These are phyloP conservation scores for Tetracladium maxilliforme DNA, from an alignment of 2,329 filamentous ascomycete genomes.

Conservation along the genomic window DNA sequence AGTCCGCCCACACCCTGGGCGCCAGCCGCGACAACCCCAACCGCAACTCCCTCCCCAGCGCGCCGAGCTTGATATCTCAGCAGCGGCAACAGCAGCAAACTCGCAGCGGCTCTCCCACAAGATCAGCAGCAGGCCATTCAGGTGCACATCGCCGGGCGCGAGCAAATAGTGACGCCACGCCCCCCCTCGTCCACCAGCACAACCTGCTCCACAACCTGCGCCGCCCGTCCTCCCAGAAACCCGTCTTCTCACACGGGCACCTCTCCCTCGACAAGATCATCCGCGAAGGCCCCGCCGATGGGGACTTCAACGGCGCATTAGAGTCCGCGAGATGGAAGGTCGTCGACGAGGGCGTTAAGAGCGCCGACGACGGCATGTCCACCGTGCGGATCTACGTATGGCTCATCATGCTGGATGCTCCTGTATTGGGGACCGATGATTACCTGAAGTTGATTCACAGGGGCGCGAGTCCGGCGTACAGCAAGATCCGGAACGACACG, in stretches of 20 bases:
- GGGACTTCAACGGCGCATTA: constrained; percentile 50
- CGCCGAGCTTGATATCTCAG: constrained; percentile 54
- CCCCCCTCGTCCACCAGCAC: constrained; percentile 15
- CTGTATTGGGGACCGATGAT: constrained; percentile 69
- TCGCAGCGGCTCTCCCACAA: constrained; percentile 6
- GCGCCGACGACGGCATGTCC: constrained; percentile 76
- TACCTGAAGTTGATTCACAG: constrained; percentile 87
- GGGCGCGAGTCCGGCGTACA: constrained; percentile 84
- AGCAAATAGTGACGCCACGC: constrained; percentile 59
- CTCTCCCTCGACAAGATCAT: constrained; percentile 61
- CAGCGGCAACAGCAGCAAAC: constrained; percentile 31
- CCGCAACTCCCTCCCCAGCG: constrained; percentile 30
- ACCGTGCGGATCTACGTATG: constrained; percentile 89
- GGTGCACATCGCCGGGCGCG: constrained; percentile 35
- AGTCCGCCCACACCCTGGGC: constrained; percentile 59
- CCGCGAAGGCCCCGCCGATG: constrained; percentile 63
- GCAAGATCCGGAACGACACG: constrained; percentile 96
- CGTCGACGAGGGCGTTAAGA: constrained; percentile 60
- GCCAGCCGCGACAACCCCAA: constrained; percentile 28
- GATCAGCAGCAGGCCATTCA: constrained; percentile 11
- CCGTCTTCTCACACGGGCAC: constrained; percentile 27
- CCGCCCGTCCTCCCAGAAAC: constrained; percentile 25
- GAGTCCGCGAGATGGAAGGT: constrained; percentile 62
- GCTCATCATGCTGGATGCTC: constrained; percentile 83
- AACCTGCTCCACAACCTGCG: constrained; percentile 16